Percentiles rank a stretch among this genome's conserved stretches.
Conservation (phyloP, 1,139 yeast genomes). For the Candida buenavistaensis region DNA sequence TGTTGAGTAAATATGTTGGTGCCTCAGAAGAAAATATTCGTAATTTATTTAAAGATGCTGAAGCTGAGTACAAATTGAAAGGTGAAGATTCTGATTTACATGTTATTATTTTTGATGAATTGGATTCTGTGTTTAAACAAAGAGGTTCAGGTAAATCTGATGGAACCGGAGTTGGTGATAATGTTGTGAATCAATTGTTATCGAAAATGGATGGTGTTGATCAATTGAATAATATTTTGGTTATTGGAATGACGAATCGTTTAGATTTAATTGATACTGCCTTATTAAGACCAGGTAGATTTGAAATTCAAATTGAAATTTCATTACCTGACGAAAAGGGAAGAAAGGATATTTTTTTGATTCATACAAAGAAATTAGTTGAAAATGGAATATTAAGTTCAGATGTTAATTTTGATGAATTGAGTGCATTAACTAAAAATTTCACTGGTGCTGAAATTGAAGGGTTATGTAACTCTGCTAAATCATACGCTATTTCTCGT, state of each 20-base stretch:
- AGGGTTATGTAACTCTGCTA: conserved; percentile 93
- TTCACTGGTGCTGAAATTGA: conserved; percentile 98
- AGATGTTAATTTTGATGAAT: conserved; percentile 77
- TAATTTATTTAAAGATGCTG: conserved; percentile 95
- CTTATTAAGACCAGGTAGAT: conserved; percentile 95
- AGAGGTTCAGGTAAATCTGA: conserved; percentile 92
- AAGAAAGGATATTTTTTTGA: conserved; percentile 83
- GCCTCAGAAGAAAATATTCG: conserved; percentile 96
- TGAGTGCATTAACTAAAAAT: conserved; percentile 84
- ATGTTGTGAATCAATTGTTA: conserved; percentile 92
- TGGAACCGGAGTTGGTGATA: conserved; percentile 98
- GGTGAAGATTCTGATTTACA: conserved; percentile 94
- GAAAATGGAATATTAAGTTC: conserved; percentile 71
- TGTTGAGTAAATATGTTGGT: conserved; percentile 94
- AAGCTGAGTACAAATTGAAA: conserved; percentile 86
- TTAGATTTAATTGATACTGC: conserved; percentile 93
- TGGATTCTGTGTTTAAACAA: conserved; percentile 97
- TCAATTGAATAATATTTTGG: conserved; percentile 88
- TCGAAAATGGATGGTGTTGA: conserved; percentile 99
- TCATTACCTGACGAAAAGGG: conserved; percentile 95
- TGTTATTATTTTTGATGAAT: conserved; percentile 93
- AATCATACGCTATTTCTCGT: conserved; percentile 88
- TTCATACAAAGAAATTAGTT: conserved; percentile 89
- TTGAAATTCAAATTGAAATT: conserved; percentile 96
- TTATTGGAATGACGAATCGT: conserved; percentile 98